Base-by-base conservation (phyloP, 1,284 basidiomycete species). In the Trichosporon sp. region DNA sequence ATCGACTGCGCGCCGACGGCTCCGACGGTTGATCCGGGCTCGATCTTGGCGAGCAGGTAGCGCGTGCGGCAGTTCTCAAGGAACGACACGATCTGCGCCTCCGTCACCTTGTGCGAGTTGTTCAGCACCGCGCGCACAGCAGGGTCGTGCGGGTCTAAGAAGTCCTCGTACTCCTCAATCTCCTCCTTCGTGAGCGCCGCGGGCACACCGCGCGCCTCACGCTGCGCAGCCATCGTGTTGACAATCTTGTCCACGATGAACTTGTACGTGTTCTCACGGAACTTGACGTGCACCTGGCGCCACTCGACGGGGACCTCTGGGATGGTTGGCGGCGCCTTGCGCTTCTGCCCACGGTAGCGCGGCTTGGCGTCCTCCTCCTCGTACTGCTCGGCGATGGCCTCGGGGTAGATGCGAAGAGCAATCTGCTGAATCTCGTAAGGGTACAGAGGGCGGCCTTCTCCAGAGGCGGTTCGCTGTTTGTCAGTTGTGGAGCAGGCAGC, bases 1-100 rank as follows among this genome's bases (percentile, higher is more conserved):
- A 99, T 99, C 7, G 97, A 99, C 81, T 99, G 97, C 1, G 97
- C 97, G 18, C 97, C 97, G 62, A 99, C 94, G 18, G 97, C 97
- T 65, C 97, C 97, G 21, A 99, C 97, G 5, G 97, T 98, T 0
- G 95, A 96, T 18, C 93, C 92, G 64, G 95, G 95, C 83, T 98
- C 95, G 75, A 98, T 95, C 79, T 93, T 92, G 7, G 95, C 92
- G 83, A 93, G 92, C 42, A 93, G 90, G 79, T 96, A 97, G 80
- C 92, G 93, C 31, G 89, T 89, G 88, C 93, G 93, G 80, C 94
- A 98, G 67, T 92, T 86, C 32, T 92, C 86, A 47, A 99, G 84
- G 87, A 99, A 99, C 8, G 84, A 85, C 60, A 84, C 85, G 3
- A 99, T 83, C 77, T 98, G 95, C 6, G 85, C 84, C 78, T 90